Evolutionary conservation across 768 basidiomycete genomes (phyloP), one percentile per base, ranked within the genome.

Genomic region (Hygrocybe punicea): DNA sequence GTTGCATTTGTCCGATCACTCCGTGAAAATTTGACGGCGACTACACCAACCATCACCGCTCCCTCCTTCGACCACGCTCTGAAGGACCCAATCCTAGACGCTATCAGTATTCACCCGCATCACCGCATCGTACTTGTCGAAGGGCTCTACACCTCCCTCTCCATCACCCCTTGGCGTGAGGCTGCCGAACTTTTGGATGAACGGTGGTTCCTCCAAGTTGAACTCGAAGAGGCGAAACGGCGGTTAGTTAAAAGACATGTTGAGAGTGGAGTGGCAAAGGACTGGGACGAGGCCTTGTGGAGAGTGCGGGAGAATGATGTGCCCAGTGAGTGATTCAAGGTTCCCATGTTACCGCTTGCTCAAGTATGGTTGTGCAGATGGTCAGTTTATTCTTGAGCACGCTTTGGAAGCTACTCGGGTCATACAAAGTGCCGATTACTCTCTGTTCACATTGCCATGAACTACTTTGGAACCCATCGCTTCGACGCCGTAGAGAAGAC

Each of bases 51-150:
- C 24, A 70, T 86, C 62, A 80, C 79, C 10, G 93, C 91, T 23
- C 93, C 92, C 0, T 86, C 90, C 0, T 98, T 97, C 69, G 84
- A 86, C 53, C 95, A 97, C 68, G 82, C 90, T 1, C 68, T 90
- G 53, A 98, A 96, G 66, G 95, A 98, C 65, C 94, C 93, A 0
- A 75, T 75, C 0, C 81, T 82, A 3, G 77, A 85, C 45, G 80
- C 83, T 1, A 67, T 87, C 23, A 65, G 73, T 3, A 79, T 98
- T 24, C 63, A 73, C 23, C 82, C 86, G 0, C 63, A 75, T 33
- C 87, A 95, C 63, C 84, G 89, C 11, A 81, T 98, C 53, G 79
- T 98, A 42, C 68, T 98, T 58, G 82, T 98, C 60, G 95, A 98
- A 71, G 94, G 95, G 0, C 72, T 97, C n/a, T 97, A 98, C 69